Evolutionary conservation across 768 basidiomycete genomes (phyloP), one percentile per base, ranked within the genome.

Genomic region (Psilocybe azurescens): DNA sequence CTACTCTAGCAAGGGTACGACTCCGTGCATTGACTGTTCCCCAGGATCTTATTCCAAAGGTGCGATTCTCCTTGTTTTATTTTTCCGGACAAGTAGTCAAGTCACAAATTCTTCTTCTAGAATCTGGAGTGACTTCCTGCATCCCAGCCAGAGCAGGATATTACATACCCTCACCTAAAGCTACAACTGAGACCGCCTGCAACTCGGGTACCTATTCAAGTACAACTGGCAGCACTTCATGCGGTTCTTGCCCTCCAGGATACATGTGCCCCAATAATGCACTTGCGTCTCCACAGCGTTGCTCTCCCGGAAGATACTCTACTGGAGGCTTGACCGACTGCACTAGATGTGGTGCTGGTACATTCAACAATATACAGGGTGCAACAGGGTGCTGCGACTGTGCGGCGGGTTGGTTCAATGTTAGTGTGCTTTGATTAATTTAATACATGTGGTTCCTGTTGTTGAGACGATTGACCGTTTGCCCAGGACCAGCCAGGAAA

Each of bases 351-450:
- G 33, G 69, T 10, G 62, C 69, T 9, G 74, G 72, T 8, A 63
- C 61, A 11, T 73, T 73, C 56, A 72, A 72, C 62, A 67, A 63
- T 44, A 64, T 70, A n/a, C 69, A 69, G 20, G 69, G 65, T 7
- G 66, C 72, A 3, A 70, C 70, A 10, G 58, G 63, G 7, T 73
- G 73, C 58, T 75, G 74, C 52, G 20, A 58, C 16, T 73, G 72
- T 51, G 67, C 70, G 16, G 70, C 72, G 9, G 72, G 72, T 38
- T 72, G 67, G 64, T 73, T 67, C 52, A 71, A 70, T 54, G 74
- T 69, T 36, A 38, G 66, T 65, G 24, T 9, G 18, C 9, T 41
- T 16, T 38, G 14, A 14, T 47, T 41, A 47, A 10, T 5, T 50
- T 28, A 5, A 44, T 44, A n/a, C 41, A 36, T 11, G 33, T 50